Conservation (phyloP, 2,329 filamentous ascomycete genomes). For the Pestalotiopsis sp. region DNA sequence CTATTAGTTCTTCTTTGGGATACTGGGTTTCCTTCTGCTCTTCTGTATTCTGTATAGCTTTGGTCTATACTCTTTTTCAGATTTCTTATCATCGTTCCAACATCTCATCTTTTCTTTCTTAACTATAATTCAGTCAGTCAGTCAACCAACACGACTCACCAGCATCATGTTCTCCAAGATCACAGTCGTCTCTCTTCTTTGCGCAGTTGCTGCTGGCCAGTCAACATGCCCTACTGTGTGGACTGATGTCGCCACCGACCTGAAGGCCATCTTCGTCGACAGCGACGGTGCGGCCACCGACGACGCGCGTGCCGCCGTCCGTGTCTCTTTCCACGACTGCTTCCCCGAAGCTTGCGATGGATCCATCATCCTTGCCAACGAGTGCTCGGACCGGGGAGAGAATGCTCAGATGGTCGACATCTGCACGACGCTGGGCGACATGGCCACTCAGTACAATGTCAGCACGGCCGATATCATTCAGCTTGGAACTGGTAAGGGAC, state of each 20-base stretch:
- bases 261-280: constrained; percentile 21
- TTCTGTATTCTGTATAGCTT: neutral
- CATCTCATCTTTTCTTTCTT: neutral
- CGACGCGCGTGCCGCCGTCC: constrained; percentile 27
- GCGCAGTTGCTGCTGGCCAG: constrained; percentile 2
- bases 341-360: constrained; percentile 29
- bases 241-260: constrained; percentile 24
- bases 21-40: neutral
- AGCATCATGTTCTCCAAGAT: neutral
- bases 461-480: constrained; percentile 29
- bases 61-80: neutral
- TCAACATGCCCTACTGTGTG: constrained; percentile 23
- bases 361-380: constrained; percentile 27
- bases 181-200: neutral
- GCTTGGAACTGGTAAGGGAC: constrained; percentile 27
- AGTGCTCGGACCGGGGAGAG: constrained; percentile 25
- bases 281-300: constrained; percentile 22
- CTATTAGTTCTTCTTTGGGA: neutral
- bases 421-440: constrained; percentile 23
- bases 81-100: neutral
- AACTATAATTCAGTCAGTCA: neutral
- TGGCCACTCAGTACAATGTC: constrained; percentile 22
- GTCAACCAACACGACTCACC: neutral
- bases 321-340: constrained; percentile 30
- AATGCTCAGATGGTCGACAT: constrained; percentile 25